A percentile compares a stretch with the other conserved stretches of the same genome.
Evolutionary conservation across 2,329 filamentous ascomycete species (phyloP).

Genomic region (Hymenoscyphus scutula): DNA sequence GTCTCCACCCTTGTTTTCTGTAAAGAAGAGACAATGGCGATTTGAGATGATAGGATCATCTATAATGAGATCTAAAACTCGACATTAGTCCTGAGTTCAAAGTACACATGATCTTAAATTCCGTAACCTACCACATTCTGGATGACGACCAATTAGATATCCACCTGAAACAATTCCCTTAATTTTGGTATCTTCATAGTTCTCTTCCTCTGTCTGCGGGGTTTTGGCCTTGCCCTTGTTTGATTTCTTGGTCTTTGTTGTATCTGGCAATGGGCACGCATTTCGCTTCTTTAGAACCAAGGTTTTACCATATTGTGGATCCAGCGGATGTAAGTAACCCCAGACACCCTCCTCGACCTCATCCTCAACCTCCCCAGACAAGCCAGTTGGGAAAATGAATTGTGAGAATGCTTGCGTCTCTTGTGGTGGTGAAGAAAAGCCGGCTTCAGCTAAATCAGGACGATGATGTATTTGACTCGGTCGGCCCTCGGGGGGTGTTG

Average conservation of each 20-base stretch:
- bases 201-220: conserved; percentile 54
- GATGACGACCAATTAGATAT: conserved; percentile 88
- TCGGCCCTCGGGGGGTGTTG: conserved; percentile 63
- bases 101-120: conserved; percentile 6
- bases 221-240: conserved; percentile 44
- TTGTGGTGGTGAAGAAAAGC: conserved; percentile 60
- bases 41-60: conserved; percentile 83
- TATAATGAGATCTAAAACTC: conserved; percentile 63
- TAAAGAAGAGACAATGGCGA: conserved; percentile 70
- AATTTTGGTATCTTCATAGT: conserved; percentile 61
- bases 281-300: conserved; percentile 74
- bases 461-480: conserved; percentile 51
- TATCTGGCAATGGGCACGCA: conserved; percentile 61
- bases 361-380: conserved; percentile 81
- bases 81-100: conserved; percentile 8
- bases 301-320: conserved; percentile 64
- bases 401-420: conserved; percentile 82
- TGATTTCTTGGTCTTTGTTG: conserved; percentile 36
- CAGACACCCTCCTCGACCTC: conserved; percentile 76
- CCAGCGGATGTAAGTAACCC: conserved; percentile 88
- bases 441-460: conserved; percentile 32
- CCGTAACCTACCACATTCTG: conserved; percentile 75
- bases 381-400: conserved; percentile 68
- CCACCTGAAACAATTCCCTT: conserved; percentile 69
- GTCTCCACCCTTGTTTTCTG: conserved; percentile 55